phyloP scores from a whole-genome alignment of 805 yeast genomes.

The Starmerella cellae region DNA sequence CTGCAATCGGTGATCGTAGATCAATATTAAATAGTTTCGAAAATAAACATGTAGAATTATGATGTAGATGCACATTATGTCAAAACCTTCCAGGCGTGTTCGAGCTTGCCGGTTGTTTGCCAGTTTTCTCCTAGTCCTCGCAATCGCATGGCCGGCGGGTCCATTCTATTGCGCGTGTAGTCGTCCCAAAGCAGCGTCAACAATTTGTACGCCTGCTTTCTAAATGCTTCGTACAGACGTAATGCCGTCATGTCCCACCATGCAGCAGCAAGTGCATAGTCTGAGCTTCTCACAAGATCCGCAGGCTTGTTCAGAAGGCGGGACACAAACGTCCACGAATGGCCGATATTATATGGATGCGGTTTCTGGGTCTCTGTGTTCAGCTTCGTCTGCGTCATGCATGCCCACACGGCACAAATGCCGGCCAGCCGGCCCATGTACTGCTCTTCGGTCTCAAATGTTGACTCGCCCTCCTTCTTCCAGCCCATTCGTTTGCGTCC shows the following conservation, averaged over 20 bases:
- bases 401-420: constrained; percentile 66
- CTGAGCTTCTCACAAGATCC: constrained; percentile 46
- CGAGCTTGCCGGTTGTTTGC: constrained; percentile 35
- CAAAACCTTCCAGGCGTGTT: constrained; percentile 18
- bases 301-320: constrained; percentile 49
- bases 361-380: constrained; percentile 10
- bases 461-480: constrained; percentile 39
- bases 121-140: constrained; percentile 72
- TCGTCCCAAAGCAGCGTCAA: constrained; percentile 34
- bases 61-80: too few species aligned
- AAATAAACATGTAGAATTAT: too few species aligned
- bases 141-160: constrained; percentile 69
- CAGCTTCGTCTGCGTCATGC: constrained; percentile 44
- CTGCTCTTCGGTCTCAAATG: constrained; percentile 41
- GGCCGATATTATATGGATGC: constrained; percentile 45
- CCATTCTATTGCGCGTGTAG: constrained; percentile 44
- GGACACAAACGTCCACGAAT: constrained; percentile 62
- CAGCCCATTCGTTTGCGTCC: constrained; percentile 84
- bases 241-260: constrained; percentile 87
- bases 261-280: constrained; percentile 54
- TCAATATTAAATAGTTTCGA: too few species aligned
- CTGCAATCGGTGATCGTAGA: too few species aligned
- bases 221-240: constrained; percentile 44
- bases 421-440: constrained; percentile 84
- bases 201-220: constrained; percentile 56